phyloP scores from a whole-genome alignment of 1,284 basidiomycete genomes.

The Cerrena zonata region DNA sequence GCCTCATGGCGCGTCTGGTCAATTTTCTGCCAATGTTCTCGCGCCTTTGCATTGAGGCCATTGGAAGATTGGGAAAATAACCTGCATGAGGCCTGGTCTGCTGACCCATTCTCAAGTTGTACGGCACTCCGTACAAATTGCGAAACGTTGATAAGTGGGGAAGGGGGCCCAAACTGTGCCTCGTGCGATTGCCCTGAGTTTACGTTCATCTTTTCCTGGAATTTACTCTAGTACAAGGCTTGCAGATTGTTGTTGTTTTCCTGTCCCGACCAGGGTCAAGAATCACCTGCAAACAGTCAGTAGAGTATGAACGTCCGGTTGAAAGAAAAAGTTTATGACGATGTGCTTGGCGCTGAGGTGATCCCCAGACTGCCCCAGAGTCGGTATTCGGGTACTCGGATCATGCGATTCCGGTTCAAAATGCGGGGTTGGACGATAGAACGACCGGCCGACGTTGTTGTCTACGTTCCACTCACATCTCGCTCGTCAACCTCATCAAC shows the following conservation, averaged over 20 bases:
- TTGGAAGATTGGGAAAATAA: background rate
- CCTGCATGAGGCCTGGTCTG: background rate
- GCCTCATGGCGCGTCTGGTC: background rate
- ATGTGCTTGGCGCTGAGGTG: background rate
- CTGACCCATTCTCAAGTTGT: conserved; percentile 13
- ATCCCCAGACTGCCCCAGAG: background rate
- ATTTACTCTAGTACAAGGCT: background rate
- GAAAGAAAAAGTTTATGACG: background rate
- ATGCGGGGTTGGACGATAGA: conserved; percentile 8
- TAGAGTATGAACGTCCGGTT: background rate
- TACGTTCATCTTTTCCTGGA: conserved; percentile 1
- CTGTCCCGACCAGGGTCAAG: no score
- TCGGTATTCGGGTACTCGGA: background rate
- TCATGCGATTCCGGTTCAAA: background rate
- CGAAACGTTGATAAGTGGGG: conserved; percentile 23
- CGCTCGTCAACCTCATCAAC: conserved; percentile 1
- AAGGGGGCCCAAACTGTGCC: conserved; percentile 29
- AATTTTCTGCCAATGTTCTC: background rate
- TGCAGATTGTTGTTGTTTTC: background rate
- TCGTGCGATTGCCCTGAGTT: conserved; percentile 27
- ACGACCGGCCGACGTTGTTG: no score
- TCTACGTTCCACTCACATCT: background rate
- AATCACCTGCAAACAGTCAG: background rate
- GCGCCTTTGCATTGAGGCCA: background rate
- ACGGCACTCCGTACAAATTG: conserved; percentile 22